Conservation (phyloP, 2,329 filamentous ascomycete genomes). For the Paraconiothyrium brasiliense region DNA sequence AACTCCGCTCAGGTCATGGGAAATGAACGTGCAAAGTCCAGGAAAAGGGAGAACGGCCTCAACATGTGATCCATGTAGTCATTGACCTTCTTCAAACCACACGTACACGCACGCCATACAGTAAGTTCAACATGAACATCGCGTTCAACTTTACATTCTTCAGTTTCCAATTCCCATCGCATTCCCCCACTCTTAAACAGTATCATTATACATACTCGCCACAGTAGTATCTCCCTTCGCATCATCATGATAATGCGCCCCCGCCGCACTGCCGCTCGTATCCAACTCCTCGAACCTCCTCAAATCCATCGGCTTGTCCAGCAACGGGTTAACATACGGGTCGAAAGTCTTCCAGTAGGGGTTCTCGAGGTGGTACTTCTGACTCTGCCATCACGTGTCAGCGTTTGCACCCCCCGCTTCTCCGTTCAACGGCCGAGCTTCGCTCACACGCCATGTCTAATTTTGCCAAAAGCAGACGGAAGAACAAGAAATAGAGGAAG, state of each 20-base stretch:
- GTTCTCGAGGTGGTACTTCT: slow-evolving; percentile 63
- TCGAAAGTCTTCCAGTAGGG: slow-evolving; percentile 82
- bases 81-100: no score
- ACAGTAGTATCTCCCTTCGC: slow-evolving; percentile 27
- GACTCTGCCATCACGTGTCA: slow-evolving; percentile 38
- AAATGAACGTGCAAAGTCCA: no score
- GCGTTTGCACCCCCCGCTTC: not conserved
- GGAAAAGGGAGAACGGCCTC: no score
- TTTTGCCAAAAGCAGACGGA: not conserved
- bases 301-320: slow-evolving; percentile 75
- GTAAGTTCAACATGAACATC: no score
- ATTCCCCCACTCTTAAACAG: slow-evolving; percentile 12
- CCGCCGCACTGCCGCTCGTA: slow-evolving; percentile 52
- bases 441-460: not conserved
- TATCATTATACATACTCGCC: slow-evolving; percentile 28
- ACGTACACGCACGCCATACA: no score
- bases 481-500: not conserved
- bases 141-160: no score
- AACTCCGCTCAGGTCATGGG: no score
- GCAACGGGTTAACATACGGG: slow-evolving; percentile 74
- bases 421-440: not conserved
- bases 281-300: slow-evolving; percentile 74
- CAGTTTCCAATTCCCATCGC: no score
- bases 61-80: no score
- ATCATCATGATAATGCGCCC: slow-evolving; percentile 35